phyloP scores from a whole-genome alignment of 2,329 filamentous ascomycete species.

The Didymella lethalis region DNA sequence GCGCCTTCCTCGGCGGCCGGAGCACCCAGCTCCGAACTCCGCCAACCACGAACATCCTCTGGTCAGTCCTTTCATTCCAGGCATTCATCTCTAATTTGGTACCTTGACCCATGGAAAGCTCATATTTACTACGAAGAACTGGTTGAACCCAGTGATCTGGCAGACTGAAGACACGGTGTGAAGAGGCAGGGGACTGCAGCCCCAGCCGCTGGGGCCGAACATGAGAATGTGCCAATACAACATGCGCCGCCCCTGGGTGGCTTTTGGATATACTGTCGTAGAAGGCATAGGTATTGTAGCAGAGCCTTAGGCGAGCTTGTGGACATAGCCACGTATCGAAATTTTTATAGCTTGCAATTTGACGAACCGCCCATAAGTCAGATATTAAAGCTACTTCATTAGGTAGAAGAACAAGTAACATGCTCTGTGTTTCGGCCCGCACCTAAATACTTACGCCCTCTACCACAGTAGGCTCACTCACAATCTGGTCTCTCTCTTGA shows the following conservation, averaged over 20 bases:
- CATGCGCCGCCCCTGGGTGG: neutral
- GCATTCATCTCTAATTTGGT: neutral
- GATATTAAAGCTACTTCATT: too few relatives aligned
- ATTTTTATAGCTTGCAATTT: too few relatives aligned
- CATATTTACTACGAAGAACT: neutral
- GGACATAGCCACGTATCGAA: too few relatives aligned
- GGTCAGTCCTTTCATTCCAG: neutral
- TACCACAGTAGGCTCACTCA: neutral
- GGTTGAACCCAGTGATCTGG: neutral
- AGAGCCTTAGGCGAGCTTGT: too few relatives aligned
- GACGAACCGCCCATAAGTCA: too few relatives aligned
- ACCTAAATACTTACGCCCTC: too few relatives aligned
- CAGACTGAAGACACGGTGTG: neutral
- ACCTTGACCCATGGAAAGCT: neutral
- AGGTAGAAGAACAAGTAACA: too few relatives aligned
- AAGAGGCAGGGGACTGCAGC: constrained; percentile 5
- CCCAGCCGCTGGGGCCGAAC: neutral
- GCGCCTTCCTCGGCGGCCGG: constrained; percentile 16
- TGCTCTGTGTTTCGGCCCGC: too few relatives aligned
- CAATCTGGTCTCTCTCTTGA: neutral
- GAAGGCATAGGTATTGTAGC: too few relatives aligned
- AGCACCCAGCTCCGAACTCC: constrained; percentile 7
- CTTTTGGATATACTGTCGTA: neutral
- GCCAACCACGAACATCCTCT: neutral
- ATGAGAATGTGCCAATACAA: neutral